Evolutionary conservation across 441 rosid species (phyloP).

Genomic region (Pelargonium cotyledonis): DNA sequence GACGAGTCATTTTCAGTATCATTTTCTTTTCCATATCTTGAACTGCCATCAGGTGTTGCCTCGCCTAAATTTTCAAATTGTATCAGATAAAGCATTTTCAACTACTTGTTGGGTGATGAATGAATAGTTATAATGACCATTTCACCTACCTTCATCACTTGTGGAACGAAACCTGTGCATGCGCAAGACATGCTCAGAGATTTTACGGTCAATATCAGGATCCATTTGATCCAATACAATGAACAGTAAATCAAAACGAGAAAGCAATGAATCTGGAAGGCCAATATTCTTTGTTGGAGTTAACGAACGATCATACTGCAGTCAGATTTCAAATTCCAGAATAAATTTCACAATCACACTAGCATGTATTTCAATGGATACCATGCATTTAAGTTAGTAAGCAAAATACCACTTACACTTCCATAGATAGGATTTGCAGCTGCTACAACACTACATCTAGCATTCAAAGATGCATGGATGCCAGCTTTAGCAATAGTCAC

Average conservation of each 20-base stretch:
- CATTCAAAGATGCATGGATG: conserved; percentile 96
- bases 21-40: conserved; percentile 69
- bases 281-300: conserved; percentile 99
- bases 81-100: conserved; percentile 21
- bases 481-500: conserved; percentile 99
- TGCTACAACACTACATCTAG: conserved; percentile 97
- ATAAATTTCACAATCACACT: conserved; percentile 14
- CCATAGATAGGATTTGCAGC: conserved; percentile 99
- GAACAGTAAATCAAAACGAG: conserved; percentile 94
- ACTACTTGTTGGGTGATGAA: neutral
- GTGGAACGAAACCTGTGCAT: conserved; percentile 83
- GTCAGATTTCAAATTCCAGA: conserved; percentile 16
- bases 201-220: conserved; percentile 75
- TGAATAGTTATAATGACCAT: conserved; percentile 13
- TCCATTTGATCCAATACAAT: conserved; percentile 99
- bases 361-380: neutral
- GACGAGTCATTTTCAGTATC: conserved; percentile 66
- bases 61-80: conserved; percentile 42
- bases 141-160: conserved; percentile 59
- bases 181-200: conserved; percentile 92
- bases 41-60: conserved; percentile 51
- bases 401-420: conserved; percentile 54
- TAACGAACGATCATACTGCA: conserved; percentile 91
- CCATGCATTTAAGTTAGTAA: conserved; percentile 12
- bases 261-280: conserved; percentile 96